These are phyloP conservation scores for Mycotypha africana DNA, from an alignment of 371 early-diverging fungal species.

Conservation along the genomic window DNA sequence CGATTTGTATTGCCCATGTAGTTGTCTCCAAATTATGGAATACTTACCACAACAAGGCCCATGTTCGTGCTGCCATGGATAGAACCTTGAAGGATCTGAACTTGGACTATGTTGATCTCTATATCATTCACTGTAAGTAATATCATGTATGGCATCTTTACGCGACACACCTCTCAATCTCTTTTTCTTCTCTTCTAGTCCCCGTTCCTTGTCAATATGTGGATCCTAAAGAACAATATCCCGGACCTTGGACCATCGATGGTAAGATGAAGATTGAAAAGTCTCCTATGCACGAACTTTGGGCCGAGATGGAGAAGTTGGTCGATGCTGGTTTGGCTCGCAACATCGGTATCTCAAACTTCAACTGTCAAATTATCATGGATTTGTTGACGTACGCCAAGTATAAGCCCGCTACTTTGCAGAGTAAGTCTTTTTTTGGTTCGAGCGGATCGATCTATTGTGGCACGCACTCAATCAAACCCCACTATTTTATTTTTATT, in stretches of 20 bases:
- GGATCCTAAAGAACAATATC: not conserved
- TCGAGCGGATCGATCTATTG: not conserved
- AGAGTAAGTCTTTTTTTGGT: conserved; percentile 3
- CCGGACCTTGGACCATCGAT: no score
- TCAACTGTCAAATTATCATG: conserved; percentile 24
- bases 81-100: conserved; percentile 47
- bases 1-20: no score
- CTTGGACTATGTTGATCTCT: conserved; percentile 65
- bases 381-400: conserved; percentile 25
- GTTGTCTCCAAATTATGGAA: conserved; percentile 74
- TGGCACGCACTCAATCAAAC: no score
- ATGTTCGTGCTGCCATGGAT: conserved; percentile 42
- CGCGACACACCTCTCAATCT: no score
- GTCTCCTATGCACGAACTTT: conserved; percentile 28
- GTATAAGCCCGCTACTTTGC: conserved; percentile 21
- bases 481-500: no score
- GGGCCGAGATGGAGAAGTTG: conserved; percentile 23
- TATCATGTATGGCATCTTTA: no score
- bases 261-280: conserved; percentile 1
- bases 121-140: conserved; percentile 36
- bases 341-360: conserved; percentile 61
- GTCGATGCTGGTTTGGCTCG: conserved; percentile 22
- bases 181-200: conserved; percentile 1
- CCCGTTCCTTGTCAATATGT: conserved; percentile 20
- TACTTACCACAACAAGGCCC: conserved; percentile 40